These are phyloP conservation scores for Phytopythium mirpurense DNA, from an alignment of 352 stramenopile genomes.

Conservation along the genomic window DNA sequence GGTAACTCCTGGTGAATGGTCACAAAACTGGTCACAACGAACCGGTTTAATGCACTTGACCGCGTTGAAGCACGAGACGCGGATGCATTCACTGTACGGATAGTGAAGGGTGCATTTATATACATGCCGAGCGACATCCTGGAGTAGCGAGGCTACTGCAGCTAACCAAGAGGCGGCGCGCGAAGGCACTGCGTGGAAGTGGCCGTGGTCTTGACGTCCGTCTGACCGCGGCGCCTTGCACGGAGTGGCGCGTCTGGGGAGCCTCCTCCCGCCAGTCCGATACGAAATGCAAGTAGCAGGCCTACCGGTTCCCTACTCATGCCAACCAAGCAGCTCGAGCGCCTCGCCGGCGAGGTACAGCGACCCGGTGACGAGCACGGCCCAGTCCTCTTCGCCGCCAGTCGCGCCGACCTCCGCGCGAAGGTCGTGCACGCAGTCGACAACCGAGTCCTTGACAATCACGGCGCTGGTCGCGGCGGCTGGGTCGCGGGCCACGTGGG, in stretches of 20 bases:
- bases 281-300: background rate
- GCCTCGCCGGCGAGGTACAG: constrained; percentile 69
- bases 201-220: background rate
- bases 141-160: background rate
- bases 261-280: background rate
- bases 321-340: constrained; percentile 57
- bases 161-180: background rate
- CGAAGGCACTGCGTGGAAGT: constrained; percentile 21
- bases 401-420: constrained; percentile 21
- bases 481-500: constrained; percentile 24
- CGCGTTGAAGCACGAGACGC: background rate
- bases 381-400: constrained; percentile 34
- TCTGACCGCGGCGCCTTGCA: constrained; percentile 20
- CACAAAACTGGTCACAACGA: background rate
- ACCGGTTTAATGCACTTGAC: background rate
- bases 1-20: no score
- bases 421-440: constrained; percentile 57
- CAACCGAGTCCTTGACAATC: constrained; percentile 45
- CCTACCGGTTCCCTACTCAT: constrained; percentile 29
- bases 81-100: no score
- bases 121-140: constrained; percentile 5
- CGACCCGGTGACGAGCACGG: constrained; percentile 69
- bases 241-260: constrained; percentile 9
- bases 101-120: constrained; percentile 6
- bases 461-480: constrained; percentile 20